Evolutionary conservation across 495 filamentous ascomycete species (phyloP).

Genomic region (Thozetella sp.): DNA sequence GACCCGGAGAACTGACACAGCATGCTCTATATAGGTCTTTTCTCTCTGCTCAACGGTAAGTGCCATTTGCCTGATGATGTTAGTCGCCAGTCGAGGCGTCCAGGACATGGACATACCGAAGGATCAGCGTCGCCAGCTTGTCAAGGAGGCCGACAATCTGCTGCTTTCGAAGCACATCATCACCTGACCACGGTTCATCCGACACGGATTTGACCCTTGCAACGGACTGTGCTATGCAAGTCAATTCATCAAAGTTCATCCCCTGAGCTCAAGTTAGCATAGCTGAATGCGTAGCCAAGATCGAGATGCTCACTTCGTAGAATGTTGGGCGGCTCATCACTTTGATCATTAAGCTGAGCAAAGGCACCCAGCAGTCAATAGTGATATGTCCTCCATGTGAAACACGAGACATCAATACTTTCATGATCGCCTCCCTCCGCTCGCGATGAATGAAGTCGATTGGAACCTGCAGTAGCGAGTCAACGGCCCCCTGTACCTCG

Average conservation of each 20-base stretch:
- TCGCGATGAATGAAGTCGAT: conserved; percentile 13
- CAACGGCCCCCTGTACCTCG: conserved; percentile 15
- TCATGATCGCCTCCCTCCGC: conserved; percentile 25
- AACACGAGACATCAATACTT: conserved; percentile 15
- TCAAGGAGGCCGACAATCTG: conserved; percentile 23
- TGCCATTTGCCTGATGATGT: conserved; percentile 29
- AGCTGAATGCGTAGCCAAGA: neutral
- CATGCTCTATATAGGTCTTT: conserved; percentile 28
- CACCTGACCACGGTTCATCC: conserved; percentile 5
- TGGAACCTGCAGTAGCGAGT: conserved; percentile 19
- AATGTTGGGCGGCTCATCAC: conserved; percentile 48
- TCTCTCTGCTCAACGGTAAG: conserved; percentile 31
- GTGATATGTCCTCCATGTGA: conserved; percentile 3
- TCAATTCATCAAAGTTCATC: conserved; percentile 27
- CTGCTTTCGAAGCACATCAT: conserved; percentile 7
- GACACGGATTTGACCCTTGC: conserved; percentile 10
- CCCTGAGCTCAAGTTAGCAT: conserved; percentile 12
- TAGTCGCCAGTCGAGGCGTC: neutral
- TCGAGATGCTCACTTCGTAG: conserved; percentile 38
- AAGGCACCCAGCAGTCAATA: conserved; percentile 22
- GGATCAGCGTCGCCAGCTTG: conserved; percentile 23
- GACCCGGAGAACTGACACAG: conserved; percentile 21
- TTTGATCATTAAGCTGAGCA: conserved; percentile 47
- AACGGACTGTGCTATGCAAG: conserved; percentile 18
- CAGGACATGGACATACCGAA: conserved; percentile 20